A percentile compares a stretch with the other conserved stretches of the same genome.
Conservation (phyloP, 208 protist species). For the Trypanosomatidae sp. region DNA sequence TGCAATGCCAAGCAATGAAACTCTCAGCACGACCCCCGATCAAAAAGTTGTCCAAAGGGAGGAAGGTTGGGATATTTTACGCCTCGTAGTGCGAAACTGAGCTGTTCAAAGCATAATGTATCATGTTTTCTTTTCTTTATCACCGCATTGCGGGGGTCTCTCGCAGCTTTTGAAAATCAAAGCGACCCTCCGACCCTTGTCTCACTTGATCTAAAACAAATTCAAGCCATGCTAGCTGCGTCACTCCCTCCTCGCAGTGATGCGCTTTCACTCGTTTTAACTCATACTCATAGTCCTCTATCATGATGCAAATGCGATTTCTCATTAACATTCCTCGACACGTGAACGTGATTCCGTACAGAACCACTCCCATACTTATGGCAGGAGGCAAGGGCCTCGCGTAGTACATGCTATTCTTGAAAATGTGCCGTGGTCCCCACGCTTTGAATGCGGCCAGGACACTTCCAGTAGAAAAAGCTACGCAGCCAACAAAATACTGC, state of each 20-base stretch:
- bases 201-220: conserved; percentile 90
- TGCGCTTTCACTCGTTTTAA: conserved; percentile 89
- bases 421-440: conserved; percentile 89
- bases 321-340: conserved; percentile 88
- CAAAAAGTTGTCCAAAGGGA: neutral
- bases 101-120: neutral
- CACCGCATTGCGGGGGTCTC: conserved; percentile 27
- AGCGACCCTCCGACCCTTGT: conserved; percentile 70
- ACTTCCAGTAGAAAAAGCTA: conserved; percentile 54
- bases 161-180: conserved; percentile 86
- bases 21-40: neutral
- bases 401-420: conserved; percentile 91
- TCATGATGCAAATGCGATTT: conserved; percentile 85
- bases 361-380: conserved; percentile 82
- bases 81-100: neutral
- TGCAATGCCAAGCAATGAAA: neutral
- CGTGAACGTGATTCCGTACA: conserved; percentile 86
- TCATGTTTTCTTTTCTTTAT: conserved; percentile 5
- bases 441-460: conserved; percentile 76
- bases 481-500: conserved; percentile 88
- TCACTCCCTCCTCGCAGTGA: conserved; percentile 85
- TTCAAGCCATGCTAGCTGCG: conserved; percentile 86
- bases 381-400: conserved; percentile 79
- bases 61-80: neutral
- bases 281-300: conserved; percentile 93